phyloP scores from a whole-genome alignment of 1,284 basidiomycete genomes.

The Lignosus rhinocerotis region DNA sequence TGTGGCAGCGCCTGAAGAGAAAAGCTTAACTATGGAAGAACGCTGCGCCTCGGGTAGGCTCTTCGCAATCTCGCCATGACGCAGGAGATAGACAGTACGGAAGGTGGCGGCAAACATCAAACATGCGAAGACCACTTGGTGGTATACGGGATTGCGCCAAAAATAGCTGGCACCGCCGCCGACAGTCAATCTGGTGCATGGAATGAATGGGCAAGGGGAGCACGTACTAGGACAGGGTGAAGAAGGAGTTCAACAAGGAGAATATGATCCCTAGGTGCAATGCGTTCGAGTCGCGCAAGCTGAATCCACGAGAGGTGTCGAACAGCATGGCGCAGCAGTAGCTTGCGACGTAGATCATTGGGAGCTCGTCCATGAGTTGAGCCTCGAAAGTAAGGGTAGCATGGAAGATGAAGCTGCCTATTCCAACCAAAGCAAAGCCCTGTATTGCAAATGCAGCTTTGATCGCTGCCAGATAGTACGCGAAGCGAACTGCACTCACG shows the following conservation, averaged over 20 bases:
- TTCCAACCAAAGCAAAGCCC: conserved; percentile 60
- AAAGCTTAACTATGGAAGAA: conserved; percentile 41
- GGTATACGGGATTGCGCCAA: conserved; percentile 67
- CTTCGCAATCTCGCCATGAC: conserved; percentile 40
- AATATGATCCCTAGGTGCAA: conserved; percentile 42
- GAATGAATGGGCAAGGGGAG: not conserved
- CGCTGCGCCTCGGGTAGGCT: conserved; percentile 47
- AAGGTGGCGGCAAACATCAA: conserved; percentile 47
- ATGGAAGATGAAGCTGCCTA: conserved; percentile 70
- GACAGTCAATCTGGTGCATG: not conserved
- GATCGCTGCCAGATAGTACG: not conserved
- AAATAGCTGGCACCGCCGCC: conserved; percentile 39
- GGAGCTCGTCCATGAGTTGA: conserved; percentile 69
- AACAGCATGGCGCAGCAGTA: conserved; percentile 55
- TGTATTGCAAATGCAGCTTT: conserved; percentile 24
- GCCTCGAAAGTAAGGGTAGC: conserved; percentile 68
- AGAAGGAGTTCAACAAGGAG: conserved; percentile 51
- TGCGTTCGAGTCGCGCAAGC: conserved; percentile 37
- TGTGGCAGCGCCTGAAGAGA: conserved; percentile 46
- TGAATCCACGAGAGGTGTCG: conserved; percentile 56
- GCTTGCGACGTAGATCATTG: conserved; percentile 65
- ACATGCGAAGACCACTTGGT: conserved; percentile 61
- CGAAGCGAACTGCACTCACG: conserved; percentile 36
- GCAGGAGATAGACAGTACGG: conserved; percentile 52
- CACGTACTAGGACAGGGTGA: conserved; percentile 67